phyloP scores from a whole-genome alignment of 164 flowering plant genomes.

The Vitis amurensis region DNA sequence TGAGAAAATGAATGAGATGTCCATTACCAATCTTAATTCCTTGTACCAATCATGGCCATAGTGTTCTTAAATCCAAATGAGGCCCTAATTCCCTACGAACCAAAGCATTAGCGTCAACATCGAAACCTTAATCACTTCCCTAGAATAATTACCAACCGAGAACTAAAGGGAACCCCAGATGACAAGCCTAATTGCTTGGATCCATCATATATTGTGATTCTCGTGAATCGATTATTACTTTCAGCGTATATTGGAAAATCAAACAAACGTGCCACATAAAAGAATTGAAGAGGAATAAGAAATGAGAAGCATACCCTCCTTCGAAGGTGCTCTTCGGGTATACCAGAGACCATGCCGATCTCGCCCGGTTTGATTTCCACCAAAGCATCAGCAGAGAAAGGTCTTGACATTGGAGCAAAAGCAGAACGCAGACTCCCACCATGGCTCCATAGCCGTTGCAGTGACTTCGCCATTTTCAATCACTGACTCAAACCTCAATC shows the following conservation, averaged over 20 bases:
- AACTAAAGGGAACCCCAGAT: background rate
- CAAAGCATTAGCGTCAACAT: no score
- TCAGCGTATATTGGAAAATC: background rate
- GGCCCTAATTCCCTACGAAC: no score
- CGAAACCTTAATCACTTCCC: no score
- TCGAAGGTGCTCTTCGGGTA: slow-evolving; percentile 66
- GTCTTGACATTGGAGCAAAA: slow-evolving; percentile 17
- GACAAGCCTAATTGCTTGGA: background rate
- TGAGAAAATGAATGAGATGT: no score
- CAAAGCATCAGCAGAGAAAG: slow-evolving; percentile 49
- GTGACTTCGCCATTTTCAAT: slow-evolving; percentile 34
- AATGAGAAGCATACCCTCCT: slow-evolving; percentile 36
- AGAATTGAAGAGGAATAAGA: background rate
- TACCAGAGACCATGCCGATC: slow-evolving; percentile 65
- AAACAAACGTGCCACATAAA: background rate
- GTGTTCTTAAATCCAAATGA: no score
- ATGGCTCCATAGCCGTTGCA: slow-evolving; percentile 30
- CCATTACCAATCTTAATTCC: no score
- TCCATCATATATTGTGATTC: background rate
- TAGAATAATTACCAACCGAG: no score
- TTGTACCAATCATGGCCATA: no score
- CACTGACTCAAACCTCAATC: no score
- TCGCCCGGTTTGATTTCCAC: slow-evolving; percentile 61
- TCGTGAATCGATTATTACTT: background rate
- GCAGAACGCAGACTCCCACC: slow-evolving; percentile 27